Evolutionary conservation across 169 alveolate genomes (phyloP).

Genomic region (Babesia divergens): DNA sequence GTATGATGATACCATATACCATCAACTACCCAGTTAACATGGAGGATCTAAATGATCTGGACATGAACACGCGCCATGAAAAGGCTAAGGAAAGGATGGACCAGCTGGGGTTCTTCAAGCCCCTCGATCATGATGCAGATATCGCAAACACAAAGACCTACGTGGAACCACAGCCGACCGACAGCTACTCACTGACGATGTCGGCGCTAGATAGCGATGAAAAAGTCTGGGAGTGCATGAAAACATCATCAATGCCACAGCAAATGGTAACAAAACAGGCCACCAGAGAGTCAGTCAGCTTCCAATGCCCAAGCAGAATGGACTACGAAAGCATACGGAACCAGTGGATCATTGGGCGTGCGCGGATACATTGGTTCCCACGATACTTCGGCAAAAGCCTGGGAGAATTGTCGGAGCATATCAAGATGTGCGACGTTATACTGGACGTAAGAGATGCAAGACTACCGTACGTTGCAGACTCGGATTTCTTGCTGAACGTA

Average conservation of each 20-base stretch:
- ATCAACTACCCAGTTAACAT: slow-evolving; percentile 54
- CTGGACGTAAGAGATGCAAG: slow-evolving; percentile 75
- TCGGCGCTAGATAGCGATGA: slow-evolving; percentile 14
- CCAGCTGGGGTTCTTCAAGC: slow-evolving; percentile 40
- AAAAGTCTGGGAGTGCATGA: slow-evolving; percentile 41
- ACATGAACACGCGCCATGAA: slow-evolving; percentile 7
- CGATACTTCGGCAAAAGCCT: slow-evolving; percentile 65
- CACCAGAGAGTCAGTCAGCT: background rate
- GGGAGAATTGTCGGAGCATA: slow-evolving; percentile 61
- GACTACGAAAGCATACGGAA: slow-evolving; percentile 33
- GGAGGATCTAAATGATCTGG: slow-evolving; percentile 25
- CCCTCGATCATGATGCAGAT: background rate
- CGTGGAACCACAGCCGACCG: background rate
- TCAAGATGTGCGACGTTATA: slow-evolving; percentile 67
- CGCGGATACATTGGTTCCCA: slow-evolving; percentile 71
- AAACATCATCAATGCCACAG: slow-evolving; percentile 1
- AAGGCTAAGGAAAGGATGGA: slow-evolving; percentile 42
- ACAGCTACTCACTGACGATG: slow-evolving; percentile 28
- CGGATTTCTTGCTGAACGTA: slow-evolving; percentile 62
- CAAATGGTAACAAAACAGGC: slow-evolving; percentile 40
- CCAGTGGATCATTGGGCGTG: slow-evolving; percentile 41
- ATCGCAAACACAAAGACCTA: background rate
- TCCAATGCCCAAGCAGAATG: slow-evolving; percentile 28
- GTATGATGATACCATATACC: slow-evolving; percentile 54
- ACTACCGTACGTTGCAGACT: slow-evolving; percentile 71